Evolutionary conservation across 1,139 yeast species (phyloP), one percentile per base, ranked within the genome.

Genomic region (Meyerozyma sp.): DNA sequence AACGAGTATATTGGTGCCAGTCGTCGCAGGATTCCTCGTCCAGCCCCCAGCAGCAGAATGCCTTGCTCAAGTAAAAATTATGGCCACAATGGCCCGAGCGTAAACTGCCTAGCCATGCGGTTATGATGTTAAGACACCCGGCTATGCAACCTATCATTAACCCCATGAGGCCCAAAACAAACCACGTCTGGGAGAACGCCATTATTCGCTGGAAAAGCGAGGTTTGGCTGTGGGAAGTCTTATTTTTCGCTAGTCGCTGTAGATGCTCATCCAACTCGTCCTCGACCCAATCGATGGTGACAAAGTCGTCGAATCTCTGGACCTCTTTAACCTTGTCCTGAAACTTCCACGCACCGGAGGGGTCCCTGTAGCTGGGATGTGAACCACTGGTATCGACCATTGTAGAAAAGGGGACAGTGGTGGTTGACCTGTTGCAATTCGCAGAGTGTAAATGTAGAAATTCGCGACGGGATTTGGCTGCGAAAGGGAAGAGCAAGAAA

Each of bases 21-120:
- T 66, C 65, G 0, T 64, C 47, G 51, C 91, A 84, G 21, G 61
- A 52, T 14, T 59, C 69, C 42, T 69, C 74, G 14, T 62, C 67
- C 42, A 73, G 79, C 8, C 82, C 87, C 77, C 86, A 79, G 61
- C 98, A 91, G 62, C 98, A 93, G 53, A 89, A 88, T 6, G 79
- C 73, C 59, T 77, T 75, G 61, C 81, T 90, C 38, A 91, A 68
- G 53, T 90, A 82, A 59, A 90, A 79, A 32, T 82, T 81, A 20
- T 74, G 64, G 1, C 78, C 60, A 62, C 98, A 93, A 59, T 83
- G 80, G 0, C 98, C 98, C 2, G 78, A 67, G 49, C 89, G 79
- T 49, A 90, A 63, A 57, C 85, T 85, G 4, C 91, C 83, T n/a
- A 93, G 66, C 78, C 93, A 88, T 44, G 90, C 91, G 0, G 98